Percentiles rank a stretch among this genome's conserved stretches.
phyloP scores from a whole-genome alignment of 495 filamentous ascomycete genomes.

The Patellaria atrata region DNA sequence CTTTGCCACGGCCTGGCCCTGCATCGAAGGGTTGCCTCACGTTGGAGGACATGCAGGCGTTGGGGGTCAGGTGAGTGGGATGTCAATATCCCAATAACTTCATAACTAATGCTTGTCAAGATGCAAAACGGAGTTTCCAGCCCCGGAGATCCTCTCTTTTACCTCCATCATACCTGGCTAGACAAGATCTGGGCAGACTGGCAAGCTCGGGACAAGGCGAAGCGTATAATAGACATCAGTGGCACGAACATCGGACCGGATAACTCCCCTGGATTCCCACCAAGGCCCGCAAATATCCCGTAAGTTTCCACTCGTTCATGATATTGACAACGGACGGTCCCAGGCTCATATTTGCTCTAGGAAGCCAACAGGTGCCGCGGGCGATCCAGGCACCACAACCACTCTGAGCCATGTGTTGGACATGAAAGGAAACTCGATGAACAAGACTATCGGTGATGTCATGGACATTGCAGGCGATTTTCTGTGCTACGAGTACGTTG shows the following conservation, averaged over 20 bases:
- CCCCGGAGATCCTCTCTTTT: constrained; percentile 14
- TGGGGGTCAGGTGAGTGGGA: constrained; percentile 18
- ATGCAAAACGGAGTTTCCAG: constrained; percentile 6
- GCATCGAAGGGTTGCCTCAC: constrained; percentile 29
- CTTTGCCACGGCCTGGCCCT: constrained; percentile 26
- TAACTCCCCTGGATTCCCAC: too few relatives aligned
- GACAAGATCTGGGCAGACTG: constrained; percentile 12
- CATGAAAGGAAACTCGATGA: constrained; percentile 17
- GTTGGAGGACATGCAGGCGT: constrained; percentile 29
- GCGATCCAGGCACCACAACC: constrained; percentile 15
- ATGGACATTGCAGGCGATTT: constrained; percentile 24
- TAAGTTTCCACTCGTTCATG: too few relatives aligned
- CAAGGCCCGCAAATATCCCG: too few relatives aligned
- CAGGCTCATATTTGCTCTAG: too few relatives aligned
- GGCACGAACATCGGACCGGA: constrained; percentile 24
- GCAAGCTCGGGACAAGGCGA: constrained; percentile 4
- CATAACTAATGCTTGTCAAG: constrained; percentile 1
- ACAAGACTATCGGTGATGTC: constrained; percentile 26
- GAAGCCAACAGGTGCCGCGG: too few relatives aligned
- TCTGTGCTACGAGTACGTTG: constrained; percentile 22
- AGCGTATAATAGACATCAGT: constrained; percentile 14
- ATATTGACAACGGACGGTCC: too few relatives aligned
- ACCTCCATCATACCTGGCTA: constrained; percentile 9
- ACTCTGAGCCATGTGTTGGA: constrained; percentile 27
- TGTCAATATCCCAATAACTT: constrained; percentile 3